phyloP scores from a whole-genome alignment of 139 green algal genomes.

The Astrephomene gubernaculifera region DNA sequence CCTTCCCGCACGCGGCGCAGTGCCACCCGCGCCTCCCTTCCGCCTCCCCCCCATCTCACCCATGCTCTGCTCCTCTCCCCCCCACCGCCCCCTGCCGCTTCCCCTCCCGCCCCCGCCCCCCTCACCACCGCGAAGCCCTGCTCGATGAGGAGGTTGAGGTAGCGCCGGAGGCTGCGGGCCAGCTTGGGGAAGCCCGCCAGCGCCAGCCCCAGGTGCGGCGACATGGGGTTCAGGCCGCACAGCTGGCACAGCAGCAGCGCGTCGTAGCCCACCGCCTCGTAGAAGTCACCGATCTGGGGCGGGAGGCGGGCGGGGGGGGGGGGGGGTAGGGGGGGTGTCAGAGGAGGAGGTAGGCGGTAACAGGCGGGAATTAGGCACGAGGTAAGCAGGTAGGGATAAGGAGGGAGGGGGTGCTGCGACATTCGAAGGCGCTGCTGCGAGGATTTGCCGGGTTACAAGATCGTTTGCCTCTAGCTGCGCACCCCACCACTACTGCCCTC shows the following conservation, averaged over 20 bases:
- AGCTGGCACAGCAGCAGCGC: constrained; percentile 88
- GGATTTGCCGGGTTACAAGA: too few species aligned
- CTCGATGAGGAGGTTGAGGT: constrained; percentile 72
- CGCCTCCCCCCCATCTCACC: too few species aligned
- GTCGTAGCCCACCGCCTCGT: constrained; percentile 88
- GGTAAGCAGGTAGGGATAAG: too few species aligned
- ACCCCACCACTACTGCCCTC: neutral
- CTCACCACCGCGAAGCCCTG: constrained; percentile 71
- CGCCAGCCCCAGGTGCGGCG: constrained; percentile 55
- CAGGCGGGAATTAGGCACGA: too few species aligned
- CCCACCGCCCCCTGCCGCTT: neutral
- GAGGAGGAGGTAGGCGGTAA: too few species aligned
- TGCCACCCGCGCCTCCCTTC: too few species aligned
- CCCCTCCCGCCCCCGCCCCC: too few species aligned
- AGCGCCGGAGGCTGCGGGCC: constrained; percentile 68
- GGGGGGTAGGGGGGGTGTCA: neutral
- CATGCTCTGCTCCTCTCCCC: neutral
- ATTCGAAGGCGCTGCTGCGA: too few species aligned
- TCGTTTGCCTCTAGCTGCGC: too few species aligned
- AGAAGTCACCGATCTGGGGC: constrained; percentile 87
- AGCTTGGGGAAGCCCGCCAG: constrained; percentile 80
- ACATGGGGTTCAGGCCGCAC: constrained; percentile 87
- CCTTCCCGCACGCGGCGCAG: too few species aligned
- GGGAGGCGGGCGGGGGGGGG: neutral
- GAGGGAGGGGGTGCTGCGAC: too few species aligned